Base-by-base conservation (phyloP, 2,329 filamentous ascomycete species). In the Hypoxylon sp. region DNA sequence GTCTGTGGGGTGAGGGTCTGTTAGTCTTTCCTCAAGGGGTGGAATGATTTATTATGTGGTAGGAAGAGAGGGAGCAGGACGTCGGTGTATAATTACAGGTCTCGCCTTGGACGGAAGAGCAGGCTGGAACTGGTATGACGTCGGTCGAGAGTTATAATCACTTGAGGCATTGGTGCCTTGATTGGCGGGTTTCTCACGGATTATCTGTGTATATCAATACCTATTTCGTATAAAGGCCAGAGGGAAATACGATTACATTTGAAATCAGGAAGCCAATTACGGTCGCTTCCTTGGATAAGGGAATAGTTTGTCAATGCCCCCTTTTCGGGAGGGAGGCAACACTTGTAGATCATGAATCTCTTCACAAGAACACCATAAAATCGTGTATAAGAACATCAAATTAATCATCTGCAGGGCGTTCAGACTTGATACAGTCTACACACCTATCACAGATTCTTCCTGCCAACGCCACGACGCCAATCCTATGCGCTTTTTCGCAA, bases 1-100 rank as follows among this genome's bases (percentile, higher is more conserved):
- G 86, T 92, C n/a, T 93, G 91, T 72, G 91, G 91, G 3, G 80
- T 94, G 54, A 82, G 87, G 74, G 87, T 94, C 30, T 93, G 90
- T 74, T 91, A 74, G 80, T 7, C 4, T 16, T 9, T 30, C 3
- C 11, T 7, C 3, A 27, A 41, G 1, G 3, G 46, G 32, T 9
- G 12, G 11, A 16, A 21, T 16, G 11, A 12, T 11, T 12, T 32
- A 32, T 32, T 6, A 19, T 34, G 5, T 27, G 53, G 16, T 16
- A 21, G 45, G 27, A 47, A 5, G 25, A 37, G 19, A n/a, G 47
- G 47, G 19, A 12, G 25, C 2, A 27, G 14, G 12, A 16, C 27
- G 29, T 4, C 6, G 6, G 27, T 57, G 43, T 58, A 58, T 51
- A 43, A 43, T 41, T 51, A 51, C 27, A 41, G 25, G 32, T 43